phyloP scores from a whole-genome alignment of 768 basidiomycete species.

The Termitomyces sp. region DNA sequence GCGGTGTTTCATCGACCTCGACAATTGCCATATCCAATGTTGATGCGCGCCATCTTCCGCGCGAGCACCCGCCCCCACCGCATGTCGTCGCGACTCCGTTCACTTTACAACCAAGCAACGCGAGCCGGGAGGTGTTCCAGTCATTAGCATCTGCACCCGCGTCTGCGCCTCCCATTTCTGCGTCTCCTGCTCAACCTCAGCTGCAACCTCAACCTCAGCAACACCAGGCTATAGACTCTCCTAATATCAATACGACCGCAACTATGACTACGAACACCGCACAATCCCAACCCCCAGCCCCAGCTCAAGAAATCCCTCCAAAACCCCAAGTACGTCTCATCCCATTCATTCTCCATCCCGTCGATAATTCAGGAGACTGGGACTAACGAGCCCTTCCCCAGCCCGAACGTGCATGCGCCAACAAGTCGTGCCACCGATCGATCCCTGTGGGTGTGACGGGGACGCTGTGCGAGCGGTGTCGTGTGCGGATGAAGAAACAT shows the following conservation, averaged over 20 bases:
- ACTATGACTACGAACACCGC: neutral
- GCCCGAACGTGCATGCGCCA: conserved; percentile 23
- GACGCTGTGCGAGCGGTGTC: conserved; percentile 42
- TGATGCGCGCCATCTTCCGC: neutral
- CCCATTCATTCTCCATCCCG: neutral
- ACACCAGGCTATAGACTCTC: neutral
- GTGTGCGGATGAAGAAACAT: conserved; percentile 39
- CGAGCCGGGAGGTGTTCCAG: neutral
- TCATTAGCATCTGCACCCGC: neutral
- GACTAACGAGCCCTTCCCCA: neutral
- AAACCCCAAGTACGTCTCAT: neutral
- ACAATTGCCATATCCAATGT: neutral
- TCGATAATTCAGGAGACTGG: neutral
- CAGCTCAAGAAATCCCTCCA: neutral
- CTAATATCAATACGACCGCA: neutral
- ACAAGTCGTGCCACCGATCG: conserved; percentile 35
- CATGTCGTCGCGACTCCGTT: neutral
- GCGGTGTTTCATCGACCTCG: no score
- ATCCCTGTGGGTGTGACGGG: conserved; percentile 22
- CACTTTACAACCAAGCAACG: neutral
- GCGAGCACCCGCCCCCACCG: neutral
- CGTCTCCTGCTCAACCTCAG: neutral
- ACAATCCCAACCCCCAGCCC: neutral
- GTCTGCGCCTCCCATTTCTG: neutral
- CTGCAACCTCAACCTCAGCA: neutral